Conservation (phyloP, 2,329 filamentous ascomycete species). For the Plenodomus tracheiphilus region DNA sequence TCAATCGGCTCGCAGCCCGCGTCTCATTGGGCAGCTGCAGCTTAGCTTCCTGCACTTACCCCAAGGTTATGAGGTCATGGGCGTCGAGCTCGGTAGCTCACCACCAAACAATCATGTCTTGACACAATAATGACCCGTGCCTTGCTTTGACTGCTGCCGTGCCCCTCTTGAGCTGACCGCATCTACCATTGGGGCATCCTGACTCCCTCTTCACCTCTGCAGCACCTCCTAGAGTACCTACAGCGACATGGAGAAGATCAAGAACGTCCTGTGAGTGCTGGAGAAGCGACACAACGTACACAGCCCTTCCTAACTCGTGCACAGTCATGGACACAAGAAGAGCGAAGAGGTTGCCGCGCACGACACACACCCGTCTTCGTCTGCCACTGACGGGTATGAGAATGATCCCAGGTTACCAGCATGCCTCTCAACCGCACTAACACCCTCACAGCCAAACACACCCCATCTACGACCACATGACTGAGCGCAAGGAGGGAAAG, state of each 20-base stretch:
- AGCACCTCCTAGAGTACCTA: constrained; percentile 7
- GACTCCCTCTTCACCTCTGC: constrained; percentile 5
- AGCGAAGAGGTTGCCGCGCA: constrained; percentile 30
- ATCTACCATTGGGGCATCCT: constrained; percentile 2
- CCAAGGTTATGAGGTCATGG: constrained; percentile 21
- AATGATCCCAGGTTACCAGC: neutral
- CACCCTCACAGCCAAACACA: constrained; percentile 9
- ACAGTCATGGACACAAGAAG: constrained; percentile 32
- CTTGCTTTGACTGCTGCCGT: constrained; percentile 20
- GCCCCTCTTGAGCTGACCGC: constrained; percentile 13
- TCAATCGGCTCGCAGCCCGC: constrained; percentile 1
- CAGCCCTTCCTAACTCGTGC: constrained; percentile 29
- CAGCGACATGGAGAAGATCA: constrained; percentile 49
- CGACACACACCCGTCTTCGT: constrained; percentile 16
- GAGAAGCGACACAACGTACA: neutral
- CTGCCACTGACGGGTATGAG: constrained; percentile 13
- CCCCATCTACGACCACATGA: constrained; percentile 39
- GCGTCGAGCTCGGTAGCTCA: constrained; percentile 11
- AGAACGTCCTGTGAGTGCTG: constrained; percentile 48
- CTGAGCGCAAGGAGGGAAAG: constrained; percentile 11
- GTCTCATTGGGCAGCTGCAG: constrained; percentile 21
- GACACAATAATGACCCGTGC: constrained; percentile 18
- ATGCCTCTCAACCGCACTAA: constrained; percentile 2
- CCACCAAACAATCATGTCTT: constrained; percentile 21
- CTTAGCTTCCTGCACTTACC: constrained; percentile 19